Evolutionary conservation across 331 rosid species (phyloP), one percentile per base, ranked within the genome.

Genomic region (Quercus tomentella): DNA sequence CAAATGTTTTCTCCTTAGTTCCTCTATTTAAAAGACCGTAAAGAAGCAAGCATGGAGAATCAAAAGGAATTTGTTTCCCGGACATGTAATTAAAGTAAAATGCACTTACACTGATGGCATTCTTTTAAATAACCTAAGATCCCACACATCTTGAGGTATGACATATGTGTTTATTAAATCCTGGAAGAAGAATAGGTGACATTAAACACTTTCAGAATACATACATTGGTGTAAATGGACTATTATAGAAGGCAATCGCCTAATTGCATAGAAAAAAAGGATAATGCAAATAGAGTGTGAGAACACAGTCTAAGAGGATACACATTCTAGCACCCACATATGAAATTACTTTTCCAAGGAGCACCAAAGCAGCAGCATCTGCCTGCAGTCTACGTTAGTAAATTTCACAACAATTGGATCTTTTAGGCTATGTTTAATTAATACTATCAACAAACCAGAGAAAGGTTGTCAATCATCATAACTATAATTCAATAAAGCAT

Each of bases 81-180:
- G 41, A 52, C 54, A 61, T 60, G 65, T 69, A 79, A 54, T 61
- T 58, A 76, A 61, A 55, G 15, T 60, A 51, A 81, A 72, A 83
- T 82, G 65, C 77, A 75, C 96, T 85, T 88, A 94, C 98, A 82
- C 26, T 70, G 97, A 91, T 21, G 95, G 88, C 63, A 86, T 84
- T 56, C 83, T 85, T 86, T 92, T 92, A 84, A 94, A 94, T 79
- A 92, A 79, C 77, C 87, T 86, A 81, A 91, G 96, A 74, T 94
- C 98, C 98, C 97, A 94, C 16, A 92, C 88, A 83, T 94, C 98
- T 87, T 87, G 97, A 83, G 97, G 94, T 75, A 92, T 82, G 28
- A 85, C 86, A 80, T 87, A 83, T 62, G 85, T 84, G 75, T 87
- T 87, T 54, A 87, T 62, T 72, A 81, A 75, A 83, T 89, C 98